Evolutionary conservation across 352 stramenopile genomes (phyloP), one percentile per base, ranked within the genome.

Genomic region (Pythium sp.): DNA sequence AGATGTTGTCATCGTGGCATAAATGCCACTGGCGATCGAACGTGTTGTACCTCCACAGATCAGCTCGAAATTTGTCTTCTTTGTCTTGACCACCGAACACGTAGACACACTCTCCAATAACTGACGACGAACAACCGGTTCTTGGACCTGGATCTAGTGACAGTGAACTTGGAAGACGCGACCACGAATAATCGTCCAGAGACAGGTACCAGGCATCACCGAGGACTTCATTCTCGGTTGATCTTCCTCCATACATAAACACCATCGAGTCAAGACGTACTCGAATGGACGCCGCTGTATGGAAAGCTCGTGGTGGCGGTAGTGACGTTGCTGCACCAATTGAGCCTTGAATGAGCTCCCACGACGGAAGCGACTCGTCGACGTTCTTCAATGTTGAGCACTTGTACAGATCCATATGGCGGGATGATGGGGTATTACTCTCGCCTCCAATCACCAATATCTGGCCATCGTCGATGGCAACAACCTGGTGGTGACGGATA

Each of bases 1-100:
- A 76, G 43, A 94, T 89, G 64, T 84, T 89, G 67, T 96, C 89
- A 41, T 95, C 87, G 61, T 95, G 76, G 32, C 84, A 94, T 47
- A 96, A 77, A 63, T 94, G 81, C 89, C 89, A 96, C 32, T 93
- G 72, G 20, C 87, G 86, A 62, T 96, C 89, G 68, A 96, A 96
- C 2, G 86, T 92, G 65, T 95, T 95, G 65, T 94, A 95, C 15
- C 85, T 72, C 89, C 89, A 96, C 18, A 96, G 68, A 63, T 95
- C 89, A 3, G 87, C 81, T 32, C 87, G 76, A 20, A 89, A 73
- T 43, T 89, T 90, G 55, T 92, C 86, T 70, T 93, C 87, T 49
- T 86, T 86, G 69, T 95, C 87, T 64, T 90, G 73, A 1, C 89
- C 89, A 47, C 87, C 89, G 66, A 95, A 96, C 0, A 96, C 59